Evolutionary conservation across 352 stramenopile species (phyloP).

Genomic region (Pythium plurisporium): DNA sequence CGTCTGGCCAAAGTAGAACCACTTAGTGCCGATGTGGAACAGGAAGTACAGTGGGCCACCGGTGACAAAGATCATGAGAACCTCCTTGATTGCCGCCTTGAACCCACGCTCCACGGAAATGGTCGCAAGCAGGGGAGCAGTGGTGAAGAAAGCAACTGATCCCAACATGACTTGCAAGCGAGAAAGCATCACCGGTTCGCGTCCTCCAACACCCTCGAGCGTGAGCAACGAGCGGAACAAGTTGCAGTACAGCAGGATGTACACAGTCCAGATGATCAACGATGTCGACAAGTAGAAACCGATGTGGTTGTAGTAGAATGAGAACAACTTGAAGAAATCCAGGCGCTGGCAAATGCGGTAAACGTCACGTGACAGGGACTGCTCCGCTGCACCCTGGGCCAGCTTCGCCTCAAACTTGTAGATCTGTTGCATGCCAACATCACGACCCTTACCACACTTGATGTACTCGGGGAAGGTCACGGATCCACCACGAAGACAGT

Average conservation of each 20-base stretch:
- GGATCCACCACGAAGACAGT: conserved; percentile 94
- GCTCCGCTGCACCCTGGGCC: conserved; percentile 95
- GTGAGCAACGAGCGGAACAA: conserved; percentile 91
- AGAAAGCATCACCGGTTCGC: conserved; percentile 91
- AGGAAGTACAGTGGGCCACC: conserved; percentile 98
- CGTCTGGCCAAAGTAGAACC: conserved; percentile 99
- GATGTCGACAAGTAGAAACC: conserved; percentile 98
- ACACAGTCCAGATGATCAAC: conserved; percentile 97
- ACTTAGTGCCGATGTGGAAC: conserved; percentile 99
- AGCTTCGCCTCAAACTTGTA: conserved; percentile 99
- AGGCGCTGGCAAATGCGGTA: conserved; percentile 96
- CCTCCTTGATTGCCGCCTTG: conserved; percentile 89
- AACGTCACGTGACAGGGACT: conserved; percentile 97
- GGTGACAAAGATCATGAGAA: conserved; percentile 96
- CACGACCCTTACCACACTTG: conserved; percentile 97
- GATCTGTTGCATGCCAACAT: conserved; percentile 99
- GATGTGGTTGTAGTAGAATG: conserved; percentile 99
- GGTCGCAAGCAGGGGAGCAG: conserved; percentile 95
- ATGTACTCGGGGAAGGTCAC: conserved; percentile 99
- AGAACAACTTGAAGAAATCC: conserved; percentile 98
- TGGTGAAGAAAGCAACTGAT: conserved; percentile 96
- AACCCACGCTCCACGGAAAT: conserved; percentile 98
- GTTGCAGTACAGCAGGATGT: conserved; percentile 97
- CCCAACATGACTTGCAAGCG: conserved; percentile 96
- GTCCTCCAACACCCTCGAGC: conserved; percentile 90